Base-by-base conservation (phyloP, 2,329 filamentous ascomycete genomes). In the Sporothrix mexicana region DNA sequence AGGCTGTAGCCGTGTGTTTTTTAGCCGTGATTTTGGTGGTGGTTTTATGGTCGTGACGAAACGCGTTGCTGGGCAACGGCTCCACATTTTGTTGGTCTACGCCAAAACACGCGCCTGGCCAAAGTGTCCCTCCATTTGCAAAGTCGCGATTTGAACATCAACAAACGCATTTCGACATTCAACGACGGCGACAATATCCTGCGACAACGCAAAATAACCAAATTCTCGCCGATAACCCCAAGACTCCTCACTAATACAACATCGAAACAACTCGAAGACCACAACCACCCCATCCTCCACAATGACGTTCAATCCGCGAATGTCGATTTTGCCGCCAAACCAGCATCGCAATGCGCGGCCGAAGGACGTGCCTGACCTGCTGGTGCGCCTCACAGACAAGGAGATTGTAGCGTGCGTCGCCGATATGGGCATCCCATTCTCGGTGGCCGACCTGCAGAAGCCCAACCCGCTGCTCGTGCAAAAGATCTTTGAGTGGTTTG, bases 371-470 rank as follows among this genome's bases (percentile, higher is more conserved):
- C 85, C 88, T 72, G 85, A 86, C 70, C 86, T 89, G 79, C 86
- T 87, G 71, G 87, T 88, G 77, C 89, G 90, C 84, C 84, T 90
- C 72, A 85, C 88, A 8, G 89, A 90, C 80, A 86, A 86, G 78
- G 96, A 99, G 81, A 98, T 99, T 74, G 95, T 95, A 77, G 94
- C 93, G 80, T 99, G 96, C 82, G 98, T 99, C 84, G 96, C 92
- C 79, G 96, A 98, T 81, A 97, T 98, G 78, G 95, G 95, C 73
- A 95, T 98, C 78, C 91, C 90, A 41, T 98, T 98, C 82, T 92
- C 90, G 49, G 86, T 95, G 20, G 89, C 92, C 74, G 95, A 99
- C 82, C 88, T 99, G 55, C 91, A 95, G 78, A 98, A 98, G 80
- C 96, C 96, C 5, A 97, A 97, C 78, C 92, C 96, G 2, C 89